phyloP scores from a whole-genome alignment of 352 stramenopile species.

The Phytophthora palmivora region DNA sequence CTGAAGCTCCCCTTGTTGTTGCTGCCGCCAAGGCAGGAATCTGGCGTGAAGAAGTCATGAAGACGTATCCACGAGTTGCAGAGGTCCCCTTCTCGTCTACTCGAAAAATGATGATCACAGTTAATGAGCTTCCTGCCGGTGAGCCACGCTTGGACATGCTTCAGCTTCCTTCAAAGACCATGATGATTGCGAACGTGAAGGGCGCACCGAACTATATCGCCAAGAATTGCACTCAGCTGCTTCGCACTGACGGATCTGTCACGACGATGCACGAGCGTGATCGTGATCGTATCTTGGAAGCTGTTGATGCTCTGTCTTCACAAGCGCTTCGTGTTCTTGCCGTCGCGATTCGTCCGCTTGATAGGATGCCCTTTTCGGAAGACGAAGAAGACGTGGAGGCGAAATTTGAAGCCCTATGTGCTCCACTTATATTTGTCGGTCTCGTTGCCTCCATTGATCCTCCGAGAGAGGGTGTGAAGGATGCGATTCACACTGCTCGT shows the following conservation, averaged over 20 bases:
- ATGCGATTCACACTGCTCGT: constrained; percentile 62
- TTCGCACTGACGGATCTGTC: constrained; percentile 56
- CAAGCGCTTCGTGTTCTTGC: constrained; percentile 89
- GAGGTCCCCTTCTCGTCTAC: constrained; percentile 95
- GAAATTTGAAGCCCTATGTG: constrained; percentile 64
- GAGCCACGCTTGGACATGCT: constrained; percentile 47
- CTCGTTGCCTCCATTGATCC: constrained; percentile 93
- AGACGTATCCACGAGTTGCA: constrained; percentile 66
- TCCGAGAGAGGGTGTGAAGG: constrained; percentile 60
- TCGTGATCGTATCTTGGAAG: constrained; percentile 48
- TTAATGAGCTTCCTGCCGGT: constrained; percentile 54
- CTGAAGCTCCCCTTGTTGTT: constrained; percentile 69
- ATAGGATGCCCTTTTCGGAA: constrained; percentile 48
- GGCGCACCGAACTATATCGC: constrained; percentile 72
- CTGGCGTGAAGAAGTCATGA: constrained; percentile 53
- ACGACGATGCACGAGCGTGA: constrained; percentile 45
- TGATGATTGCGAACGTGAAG: constrained; percentile 68
- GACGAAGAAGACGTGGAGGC: constrained; percentile 61
- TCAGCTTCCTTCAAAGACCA: constrained; percentile 47
- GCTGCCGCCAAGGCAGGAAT: constrained; percentile 70
- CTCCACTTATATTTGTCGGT: constrained; percentile 92
- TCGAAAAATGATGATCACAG: constrained; percentile 94
- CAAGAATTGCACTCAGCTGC: constrained; percentile 59
- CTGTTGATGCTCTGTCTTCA: constrained; percentile 65
- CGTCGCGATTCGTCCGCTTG: constrained; percentile 80